Percentiles rank a stretch among this genome's conserved stretches.
Evolutionary conservation across 805 yeast species (phyloP).

Genomic region (Wickerhamiella kazuoi): DNA sequence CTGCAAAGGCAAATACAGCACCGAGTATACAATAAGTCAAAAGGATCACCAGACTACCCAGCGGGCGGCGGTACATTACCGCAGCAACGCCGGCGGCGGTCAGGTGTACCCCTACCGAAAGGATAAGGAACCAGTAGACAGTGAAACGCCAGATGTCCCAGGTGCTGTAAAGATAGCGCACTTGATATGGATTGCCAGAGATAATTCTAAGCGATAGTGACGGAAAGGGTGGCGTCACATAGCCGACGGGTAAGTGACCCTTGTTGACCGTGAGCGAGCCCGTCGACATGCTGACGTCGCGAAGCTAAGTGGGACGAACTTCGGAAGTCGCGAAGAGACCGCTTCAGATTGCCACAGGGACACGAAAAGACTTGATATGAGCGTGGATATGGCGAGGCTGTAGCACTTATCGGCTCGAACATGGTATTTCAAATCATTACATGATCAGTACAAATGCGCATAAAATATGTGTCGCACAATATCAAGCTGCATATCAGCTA

Average conservation of each 20-base stretch:
- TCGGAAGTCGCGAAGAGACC: too few species aligned
- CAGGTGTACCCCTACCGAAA: conserved; percentile 43
- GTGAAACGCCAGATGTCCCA: conserved; percentile 72
- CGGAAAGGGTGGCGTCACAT: conserved; percentile 63
- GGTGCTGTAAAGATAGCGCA: conserved; percentile 48
- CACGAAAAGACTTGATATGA: too few species aligned
- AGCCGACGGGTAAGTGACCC: conserved; percentile 53
- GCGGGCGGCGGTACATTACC: conserved; percentile 28
- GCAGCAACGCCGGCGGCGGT: conserved; percentile 50
- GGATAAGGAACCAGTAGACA: conserved; percentile 58
- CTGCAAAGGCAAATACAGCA: conserved; percentile 32
- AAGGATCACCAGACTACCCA: conserved; percentile 27
- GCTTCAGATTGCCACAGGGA: too few species aligned
- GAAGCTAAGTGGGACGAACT: too few species aligned
- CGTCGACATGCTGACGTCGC: conserved; percentile 9
- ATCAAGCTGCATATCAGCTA: too few species aligned
- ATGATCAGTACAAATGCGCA: too few species aligned
- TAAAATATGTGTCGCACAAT: too few species aligned
- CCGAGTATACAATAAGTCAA: conserved; percentile 24
- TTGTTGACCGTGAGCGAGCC: conserved; percentile 11
- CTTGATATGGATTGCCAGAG: conserved; percentile 20
- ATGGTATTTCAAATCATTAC: too few species aligned
- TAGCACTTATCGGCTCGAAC: too few species aligned
- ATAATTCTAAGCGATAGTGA: conserved; percentile 28
- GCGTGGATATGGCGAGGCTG: too few species aligned